Conservation (phyloP, 2,329 filamentous ascomycete genomes). For the Colletotrichum sansevieriae region DNA sequence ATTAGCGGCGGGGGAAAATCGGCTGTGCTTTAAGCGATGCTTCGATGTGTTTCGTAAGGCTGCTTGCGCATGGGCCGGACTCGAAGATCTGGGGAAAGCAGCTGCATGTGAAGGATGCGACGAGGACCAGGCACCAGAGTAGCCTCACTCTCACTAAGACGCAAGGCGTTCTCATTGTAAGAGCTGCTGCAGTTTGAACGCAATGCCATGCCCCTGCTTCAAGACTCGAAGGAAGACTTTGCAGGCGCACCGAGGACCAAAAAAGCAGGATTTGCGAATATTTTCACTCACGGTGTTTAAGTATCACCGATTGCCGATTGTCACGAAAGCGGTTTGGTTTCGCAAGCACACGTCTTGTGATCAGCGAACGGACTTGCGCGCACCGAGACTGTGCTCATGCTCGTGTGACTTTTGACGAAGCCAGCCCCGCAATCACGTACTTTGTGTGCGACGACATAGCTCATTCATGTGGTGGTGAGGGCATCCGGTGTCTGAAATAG, state of each 20-base stretch:
- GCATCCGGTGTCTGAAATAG: background rate
- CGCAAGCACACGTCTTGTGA: conserved; percentile 5
- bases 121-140: background rate
- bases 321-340: background rate
- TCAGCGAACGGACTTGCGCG: conserved; percentile 11
- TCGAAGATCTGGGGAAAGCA: conserved; percentile 5
- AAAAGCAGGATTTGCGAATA: too few relatives aligned
- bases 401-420: background rate
- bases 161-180: background rate
- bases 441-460: background rate
- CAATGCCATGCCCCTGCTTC: background rate
- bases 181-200: background rate
- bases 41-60: conserved; percentile 17
- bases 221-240: background rate
- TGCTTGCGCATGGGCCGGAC: background rate
- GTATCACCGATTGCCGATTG: background rate
- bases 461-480: background rate
- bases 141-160: background rate
- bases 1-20: background rate
- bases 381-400: background rate
- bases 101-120: background rate
- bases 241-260: background rate
- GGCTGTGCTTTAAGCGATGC: conserved; percentile 15
- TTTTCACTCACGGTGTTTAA: too few relatives aligned
- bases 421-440: conserved; percentile 8